These are phyloP conservation scores for Boletales sp. DNA, from an alignment of 768 basidiomycete genomes.

Conservation along the genomic window DNA sequence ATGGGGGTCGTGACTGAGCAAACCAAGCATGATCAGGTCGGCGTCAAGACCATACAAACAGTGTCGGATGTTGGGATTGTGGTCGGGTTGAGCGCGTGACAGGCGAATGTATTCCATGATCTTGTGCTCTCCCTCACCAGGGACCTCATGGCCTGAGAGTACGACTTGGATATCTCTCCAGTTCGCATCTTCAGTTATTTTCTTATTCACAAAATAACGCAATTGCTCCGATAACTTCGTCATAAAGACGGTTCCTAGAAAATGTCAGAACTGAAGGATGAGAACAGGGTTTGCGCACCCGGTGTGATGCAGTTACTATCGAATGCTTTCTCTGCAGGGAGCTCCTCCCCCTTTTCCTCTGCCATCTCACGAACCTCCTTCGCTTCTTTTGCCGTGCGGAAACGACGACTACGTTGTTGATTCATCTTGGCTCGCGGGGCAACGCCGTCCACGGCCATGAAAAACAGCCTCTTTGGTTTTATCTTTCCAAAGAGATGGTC, in stretches of 20 bases:
- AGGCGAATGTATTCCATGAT: constrained; percentile 99
- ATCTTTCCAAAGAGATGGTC: constrained; percentile 97
- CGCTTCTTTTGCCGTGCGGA: constrained; percentile 91
- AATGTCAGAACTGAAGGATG: neutral
- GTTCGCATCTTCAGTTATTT: constrained; percentile 94
- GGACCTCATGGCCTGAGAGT: constrained; percentile 95
- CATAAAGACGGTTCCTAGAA: constrained; percentile 91
- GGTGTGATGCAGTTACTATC: constrained; percentile 99
- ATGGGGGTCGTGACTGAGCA: constrained; percentile 97
- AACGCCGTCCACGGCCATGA: constrained; percentile 98
- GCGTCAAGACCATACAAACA: constrained; percentile 98
- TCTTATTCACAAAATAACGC: constrained; percentile 96
- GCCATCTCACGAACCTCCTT: constrained; percentile 87
- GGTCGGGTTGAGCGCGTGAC: constrained; percentile 90
- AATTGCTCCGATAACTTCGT: constrained; percentile 85
- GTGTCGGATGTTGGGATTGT: constrained; percentile 95
- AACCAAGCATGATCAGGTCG: constrained; percentile 96
- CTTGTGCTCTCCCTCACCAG: constrained; percentile 99
- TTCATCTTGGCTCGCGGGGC: constrained; percentile 99
- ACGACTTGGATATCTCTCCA: constrained; percentile 93
- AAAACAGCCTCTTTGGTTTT: constrained; percentile 95
- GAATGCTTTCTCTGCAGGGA: constrained; percentile 93
- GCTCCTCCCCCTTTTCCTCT: constrained; percentile 79
- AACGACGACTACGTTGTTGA: constrained; percentile 91
- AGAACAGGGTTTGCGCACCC: constrained; percentile 47